Percentiles rank a stretch among this genome's conserved stretches.
These are phyloP conservation scores for Chlorella sp. DNA, from an alignment of 139 green algal species.

Conservation along the genomic window DNA sequence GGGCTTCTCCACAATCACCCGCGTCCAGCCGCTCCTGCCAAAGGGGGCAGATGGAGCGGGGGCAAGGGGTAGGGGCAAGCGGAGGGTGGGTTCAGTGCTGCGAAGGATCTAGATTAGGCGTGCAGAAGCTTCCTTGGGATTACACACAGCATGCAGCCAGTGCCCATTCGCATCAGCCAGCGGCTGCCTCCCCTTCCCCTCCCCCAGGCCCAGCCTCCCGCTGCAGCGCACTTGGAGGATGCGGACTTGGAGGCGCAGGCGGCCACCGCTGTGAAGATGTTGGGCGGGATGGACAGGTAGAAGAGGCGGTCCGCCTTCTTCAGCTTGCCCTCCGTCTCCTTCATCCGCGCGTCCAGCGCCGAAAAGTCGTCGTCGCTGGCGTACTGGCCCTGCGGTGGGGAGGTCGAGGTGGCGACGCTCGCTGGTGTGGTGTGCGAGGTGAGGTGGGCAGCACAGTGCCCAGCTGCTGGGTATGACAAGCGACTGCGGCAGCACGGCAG, in stretches of 20 bases:
- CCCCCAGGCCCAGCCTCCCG: neutral
- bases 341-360: conserved; percentile 71
- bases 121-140: too few species aligned
- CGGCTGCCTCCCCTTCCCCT: too few species aligned
- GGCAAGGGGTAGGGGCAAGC: neutral
- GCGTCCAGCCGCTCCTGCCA: conserved; percentile 87
- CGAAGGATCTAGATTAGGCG: too few species aligned
- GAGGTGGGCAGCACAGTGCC: neutral
- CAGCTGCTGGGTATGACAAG: neutral
- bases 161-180: too few species aligned
- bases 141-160: too few species aligned
- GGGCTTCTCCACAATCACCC: conserved; percentile 99
- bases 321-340: conserved; percentile 62
- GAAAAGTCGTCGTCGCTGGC: conserved; percentile 72
- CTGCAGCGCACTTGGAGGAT: conserved; percentile 60
- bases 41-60: neutral
- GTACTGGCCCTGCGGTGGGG: conserved; percentile 84
- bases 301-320: conserved; percentile 89
- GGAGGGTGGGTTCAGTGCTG: too few species aligned
- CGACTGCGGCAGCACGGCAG: neutral
- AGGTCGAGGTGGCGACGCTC: too few species aligned
- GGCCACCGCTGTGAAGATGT: conserved; percentile 85
- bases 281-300: conserved; percentile 98
- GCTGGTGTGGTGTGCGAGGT: neutral
- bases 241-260: conserved; percentile 63